A percentile compares a stretch with the other conserved stretches of the same genome.
Conservation (phyloP, 441 rosid genomes). For the Brassica hybrid region DNA sequence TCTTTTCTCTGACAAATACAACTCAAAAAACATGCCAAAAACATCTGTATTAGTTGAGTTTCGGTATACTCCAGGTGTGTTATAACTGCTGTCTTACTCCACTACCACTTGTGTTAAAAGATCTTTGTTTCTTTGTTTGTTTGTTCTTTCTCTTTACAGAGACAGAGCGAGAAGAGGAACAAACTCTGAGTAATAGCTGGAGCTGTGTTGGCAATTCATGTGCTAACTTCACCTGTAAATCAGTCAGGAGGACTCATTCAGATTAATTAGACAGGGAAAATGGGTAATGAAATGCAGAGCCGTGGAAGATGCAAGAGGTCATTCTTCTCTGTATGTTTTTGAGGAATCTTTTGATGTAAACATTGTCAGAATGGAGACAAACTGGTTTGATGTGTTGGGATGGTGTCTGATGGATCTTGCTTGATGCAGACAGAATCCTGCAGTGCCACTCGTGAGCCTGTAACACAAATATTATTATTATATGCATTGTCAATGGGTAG, state of each 20-base stretch:
- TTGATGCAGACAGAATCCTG: constrained; percentile 43
- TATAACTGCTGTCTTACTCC: constrained; percentile 15
- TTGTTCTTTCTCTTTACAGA: neutral
- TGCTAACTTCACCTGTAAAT: too few relatives aligned
- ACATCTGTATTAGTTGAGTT: constrained; percentile 14
- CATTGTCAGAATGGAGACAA: constrained; percentile 38
- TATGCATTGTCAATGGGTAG: constrained; percentile 18
- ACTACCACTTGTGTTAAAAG: constrained; percentile 41
- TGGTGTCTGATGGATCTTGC: constrained; percentile 37
- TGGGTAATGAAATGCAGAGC: too few relatives aligned
- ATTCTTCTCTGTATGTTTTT: too few relatives aligned
- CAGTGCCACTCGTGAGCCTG: constrained; percentile 46
- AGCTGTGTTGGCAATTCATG: too few relatives aligned
- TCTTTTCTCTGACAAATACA: constrained; percentile 34
- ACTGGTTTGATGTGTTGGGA: constrained; percentile 38
- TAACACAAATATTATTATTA: constrained; percentile 10
- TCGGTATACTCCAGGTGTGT: constrained; percentile 37
- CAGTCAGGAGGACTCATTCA: too few relatives aligned
- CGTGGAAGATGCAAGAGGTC: too few relatives aligned
- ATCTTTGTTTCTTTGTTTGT: constrained; percentile 25
- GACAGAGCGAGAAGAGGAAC: too few relatives aligned
- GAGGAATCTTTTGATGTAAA: constrained; percentile 13
- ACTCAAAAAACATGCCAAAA: constrained; percentile 29
- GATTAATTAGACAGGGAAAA: too few relatives aligned
- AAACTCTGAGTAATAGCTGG: too few relatives aligned